These are phyloP conservation scores for Cicer arietinum DNA, from an alignment of 306 rosid genomes.

Conservation along the genomic window DNA sequence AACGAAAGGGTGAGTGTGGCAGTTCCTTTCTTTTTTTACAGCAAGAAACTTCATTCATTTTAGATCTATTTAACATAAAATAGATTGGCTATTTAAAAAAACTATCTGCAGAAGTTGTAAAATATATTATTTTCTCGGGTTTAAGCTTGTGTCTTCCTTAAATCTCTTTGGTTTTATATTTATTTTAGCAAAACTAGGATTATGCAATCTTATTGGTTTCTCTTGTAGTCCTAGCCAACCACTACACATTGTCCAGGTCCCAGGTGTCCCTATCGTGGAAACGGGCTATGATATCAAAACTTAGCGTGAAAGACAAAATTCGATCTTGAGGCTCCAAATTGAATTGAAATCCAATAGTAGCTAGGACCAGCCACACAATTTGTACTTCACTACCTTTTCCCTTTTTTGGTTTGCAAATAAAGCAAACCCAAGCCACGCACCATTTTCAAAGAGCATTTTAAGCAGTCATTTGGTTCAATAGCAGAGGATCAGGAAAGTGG, in stretches of 20 bases:
- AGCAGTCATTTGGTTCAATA: background rate
- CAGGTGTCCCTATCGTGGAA: constrained; percentile 27
- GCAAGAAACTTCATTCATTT: too few species aligned
- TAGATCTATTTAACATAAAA: too few species aligned
- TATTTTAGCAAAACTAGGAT: background rate
- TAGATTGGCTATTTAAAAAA: too few species aligned
- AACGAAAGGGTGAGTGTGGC: background rate
- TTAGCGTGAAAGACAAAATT: constrained; percentile 45
- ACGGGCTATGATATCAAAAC: constrained; percentile 23
- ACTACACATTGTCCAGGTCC: background rate
- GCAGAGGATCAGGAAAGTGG: too few species aligned
- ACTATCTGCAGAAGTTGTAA: too few species aligned
- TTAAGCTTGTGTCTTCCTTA: too few species aligned
- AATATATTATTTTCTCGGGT: too few species aligned
- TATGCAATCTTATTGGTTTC: background rate
- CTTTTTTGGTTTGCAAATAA: constrained; percentile 19
- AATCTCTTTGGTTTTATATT: too few species aligned
- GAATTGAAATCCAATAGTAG: constrained; percentile 5
- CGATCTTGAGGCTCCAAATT: constrained; percentile 24
- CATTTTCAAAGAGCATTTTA: constrained; percentile 1
- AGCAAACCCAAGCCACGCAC: constrained; percentile 2
- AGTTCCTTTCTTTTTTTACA: too few species aligned
- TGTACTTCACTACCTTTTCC: background rate
- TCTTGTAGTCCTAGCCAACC: background rate
- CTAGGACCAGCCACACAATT: constrained; percentile 1